Evolutionary conservation across 2,329 filamentous ascomycete genomes (phyloP).

Genomic region (Drechmeria coniospora): DNA sequence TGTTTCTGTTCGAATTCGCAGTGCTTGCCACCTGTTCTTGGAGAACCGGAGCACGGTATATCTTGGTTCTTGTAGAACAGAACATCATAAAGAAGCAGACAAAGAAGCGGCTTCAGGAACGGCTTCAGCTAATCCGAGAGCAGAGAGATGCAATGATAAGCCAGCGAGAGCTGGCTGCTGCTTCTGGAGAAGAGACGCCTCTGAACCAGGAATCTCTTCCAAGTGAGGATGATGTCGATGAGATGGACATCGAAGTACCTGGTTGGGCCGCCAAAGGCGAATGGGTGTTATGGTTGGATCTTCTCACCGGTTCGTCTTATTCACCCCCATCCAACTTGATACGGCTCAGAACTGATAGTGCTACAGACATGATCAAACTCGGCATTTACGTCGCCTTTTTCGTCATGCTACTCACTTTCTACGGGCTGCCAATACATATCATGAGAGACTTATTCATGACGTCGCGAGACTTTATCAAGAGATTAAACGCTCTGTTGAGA

Average conservation of each 20-base stretch:
- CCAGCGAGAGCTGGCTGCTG: constrained; percentile 30
- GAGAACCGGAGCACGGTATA: constrained; percentile 66
- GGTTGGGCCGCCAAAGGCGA: constrained; percentile 95
- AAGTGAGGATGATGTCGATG: constrained; percentile 64
- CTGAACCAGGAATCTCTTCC: constrained; percentile 34
- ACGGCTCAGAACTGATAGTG: not conserved
- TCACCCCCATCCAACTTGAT: constrained; percentile 5
- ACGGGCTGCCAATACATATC: constrained; percentile 91
- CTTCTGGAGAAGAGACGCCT: constrained; percentile 42
- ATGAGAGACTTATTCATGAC: constrained; percentile 93
- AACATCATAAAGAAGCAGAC: constrained; percentile 63
- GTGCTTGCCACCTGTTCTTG: constrained; percentile 67
- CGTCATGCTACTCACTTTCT: constrained; percentile 81
- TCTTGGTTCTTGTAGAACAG: constrained; percentile 63
- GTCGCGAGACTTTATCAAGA: constrained; percentile 76
- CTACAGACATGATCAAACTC: constrained; percentile 80
- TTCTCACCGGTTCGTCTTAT: constrained; percentile 51
- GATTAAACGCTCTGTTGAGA: constrained; percentile 73
- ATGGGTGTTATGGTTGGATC: constrained; percentile 77
- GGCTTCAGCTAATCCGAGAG: constrained; percentile 51
- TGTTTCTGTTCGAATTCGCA: constrained; percentile 97
- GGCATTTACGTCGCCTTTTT: constrained; percentile 86
- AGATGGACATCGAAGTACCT: constrained; percentile 86
- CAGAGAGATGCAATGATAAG: constrained; percentile 36
- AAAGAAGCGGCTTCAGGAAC: constrained; percentile 47